Percentiles rank a stretch among this genome's conserved stretches.
Conservation (phyloP, 1,284 basidiomycete species). For the Tilletia caries region DNA sequence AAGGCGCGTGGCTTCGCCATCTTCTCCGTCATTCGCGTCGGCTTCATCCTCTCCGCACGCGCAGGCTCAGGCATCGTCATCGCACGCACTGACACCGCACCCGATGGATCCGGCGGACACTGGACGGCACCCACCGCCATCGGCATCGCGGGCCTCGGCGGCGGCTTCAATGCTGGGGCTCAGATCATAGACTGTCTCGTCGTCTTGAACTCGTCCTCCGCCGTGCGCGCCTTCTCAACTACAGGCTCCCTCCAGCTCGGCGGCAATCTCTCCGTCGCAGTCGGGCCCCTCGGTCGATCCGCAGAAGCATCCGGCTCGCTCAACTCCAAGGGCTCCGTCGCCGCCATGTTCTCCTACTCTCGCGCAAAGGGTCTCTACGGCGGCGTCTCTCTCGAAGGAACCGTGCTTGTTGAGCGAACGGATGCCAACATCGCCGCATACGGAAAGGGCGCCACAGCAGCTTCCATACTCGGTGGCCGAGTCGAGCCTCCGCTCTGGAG, state of each 20-base stretch:
- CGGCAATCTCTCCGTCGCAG: constrained; percentile 66
- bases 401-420: constrained; percentile 86
- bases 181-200: constrained; percentile 94
- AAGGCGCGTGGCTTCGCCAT: constrained; percentile 79
- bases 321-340: constrained; percentile 79
- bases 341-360: constrained; percentile 86
- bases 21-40: constrained; percentile 55
- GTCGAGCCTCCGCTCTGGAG: constrained; percentile 39
- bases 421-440: constrained; percentile 61
- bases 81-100: constrained; percentile 62
- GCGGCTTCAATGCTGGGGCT: constrained; percentile 76
- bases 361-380: constrained; percentile 90
- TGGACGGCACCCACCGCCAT: constrained; percentile 95
- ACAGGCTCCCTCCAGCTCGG: constrained; percentile 80
- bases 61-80: constrained; percentile 91
- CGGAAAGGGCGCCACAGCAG: constrained; percentile 29
- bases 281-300: constrained; percentile 89
- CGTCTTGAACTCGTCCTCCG: constrained; percentile 75
- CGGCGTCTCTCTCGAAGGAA: constrained; percentile 80
- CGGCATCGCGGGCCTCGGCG: constrained; percentile 73
- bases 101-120: constrained; percentile 67
- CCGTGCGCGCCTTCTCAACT: constrained; percentile 84
- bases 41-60: constrained; percentile 62
- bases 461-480: constrained; percentile 44
- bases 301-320: constrained; percentile 86